phyloP scores from a whole-genome alignment of 805 yeast species.

The Priceomyces haplophilus region DNA sequence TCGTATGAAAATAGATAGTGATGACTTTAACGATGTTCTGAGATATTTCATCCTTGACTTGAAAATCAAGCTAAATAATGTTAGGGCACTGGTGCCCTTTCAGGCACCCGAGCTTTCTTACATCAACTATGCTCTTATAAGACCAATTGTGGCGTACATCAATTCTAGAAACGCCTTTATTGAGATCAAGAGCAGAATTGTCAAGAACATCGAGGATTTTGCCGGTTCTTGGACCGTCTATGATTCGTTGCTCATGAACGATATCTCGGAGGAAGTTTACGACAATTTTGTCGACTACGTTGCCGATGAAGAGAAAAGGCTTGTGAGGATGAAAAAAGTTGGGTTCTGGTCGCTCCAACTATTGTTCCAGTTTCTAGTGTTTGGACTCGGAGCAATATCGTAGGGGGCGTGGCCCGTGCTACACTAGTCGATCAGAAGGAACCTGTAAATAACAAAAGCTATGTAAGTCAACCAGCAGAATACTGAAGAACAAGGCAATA shows the following conservation, averaged over 20 bases:
- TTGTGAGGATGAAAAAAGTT: slow-evolving; percentile 71
- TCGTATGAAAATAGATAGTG: slow-evolving; percentile 25
- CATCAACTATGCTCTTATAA: slow-evolving; percentile 82
- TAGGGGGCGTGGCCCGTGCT: neutral
- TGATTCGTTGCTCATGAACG: slow-evolving; percentile 88
- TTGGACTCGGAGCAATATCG: slow-evolving; percentile 68
- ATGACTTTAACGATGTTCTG: slow-evolving; percentile 35
- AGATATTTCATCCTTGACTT: slow-evolving; percentile 75
- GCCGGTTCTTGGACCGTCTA: slow-evolving; percentile 96
- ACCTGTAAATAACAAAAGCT: neutral
- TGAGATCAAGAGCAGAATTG: slow-evolving; percentile 79
- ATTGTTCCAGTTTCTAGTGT: slow-evolving; percentile 72
- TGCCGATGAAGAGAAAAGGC: slow-evolving; percentile 77
- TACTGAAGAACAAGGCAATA: no score
- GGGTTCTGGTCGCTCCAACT: slow-evolving; percentile 92
- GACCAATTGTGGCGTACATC: slow-evolving; percentile 95
- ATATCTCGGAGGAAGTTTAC: slow-evolving; percentile 82
- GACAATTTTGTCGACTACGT: slow-evolving; percentile 88
- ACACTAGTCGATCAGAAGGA: neutral
- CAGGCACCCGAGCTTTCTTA: slow-evolving; percentile 87
- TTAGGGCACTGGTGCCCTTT: slow-evolving; percentile 84
- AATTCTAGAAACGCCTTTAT: slow-evolving; percentile 87
- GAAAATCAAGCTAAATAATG: slow-evolving; percentile 75
- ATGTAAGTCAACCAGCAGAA: no score
- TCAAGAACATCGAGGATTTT: slow-evolving; percentile 76